These are phyloP conservation scores for Penicillium sp. DNA, from an alignment of 2,329 filamentous ascomycete genomes.

Conservation along the genomic window DNA sequence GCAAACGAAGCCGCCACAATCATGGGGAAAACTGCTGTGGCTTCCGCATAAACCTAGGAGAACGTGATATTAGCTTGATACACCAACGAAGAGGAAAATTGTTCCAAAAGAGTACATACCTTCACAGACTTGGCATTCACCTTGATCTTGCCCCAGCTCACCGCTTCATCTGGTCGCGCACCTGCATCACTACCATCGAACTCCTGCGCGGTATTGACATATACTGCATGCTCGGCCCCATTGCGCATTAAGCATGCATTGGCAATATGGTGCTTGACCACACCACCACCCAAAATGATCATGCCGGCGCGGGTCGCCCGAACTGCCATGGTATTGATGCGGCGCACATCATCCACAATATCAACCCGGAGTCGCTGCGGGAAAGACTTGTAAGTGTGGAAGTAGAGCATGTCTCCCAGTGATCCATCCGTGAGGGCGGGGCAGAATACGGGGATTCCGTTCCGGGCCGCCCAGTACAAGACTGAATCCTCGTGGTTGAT, in stretches of 20 bases:
- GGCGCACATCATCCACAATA: constrained; percentile 88
- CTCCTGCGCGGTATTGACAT: constrained; percentile 95
- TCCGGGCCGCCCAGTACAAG: constrained; percentile 97
- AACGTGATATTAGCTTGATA: neutral
- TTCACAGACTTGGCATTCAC: constrained; percentile 83
- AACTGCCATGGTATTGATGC: constrained; percentile 87
- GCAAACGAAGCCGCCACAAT: constrained; percentile 66
- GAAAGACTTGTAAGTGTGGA: constrained; percentile 90
- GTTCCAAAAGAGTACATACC: constrained; percentile 49
- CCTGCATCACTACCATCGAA: constrained; percentile 97
- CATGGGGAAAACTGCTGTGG: constrained; percentile 63
- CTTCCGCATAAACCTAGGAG: constrained; percentile 59
- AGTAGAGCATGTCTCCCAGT: constrained; percentile 96
- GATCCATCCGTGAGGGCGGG: constrained; percentile 93
- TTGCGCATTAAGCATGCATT: constrained; percentile 98
- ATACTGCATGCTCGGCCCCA: constrained; percentile 92
- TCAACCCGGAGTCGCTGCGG: constrained; percentile 79
- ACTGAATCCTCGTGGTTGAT: constrained; percentile 90
- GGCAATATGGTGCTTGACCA: constrained; percentile 98
- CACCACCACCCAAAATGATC: constrained; percentile 88
- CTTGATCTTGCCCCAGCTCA: constrained; percentile 99
- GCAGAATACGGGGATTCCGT: constrained; percentile 95
- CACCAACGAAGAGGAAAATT: neutral
- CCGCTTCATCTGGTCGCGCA: constrained; percentile 89
- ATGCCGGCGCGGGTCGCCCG: constrained; percentile 85